phyloP scores from a whole-genome alignment of 768 basidiomycete species.

The Leccinum subgranulosum region DNA sequence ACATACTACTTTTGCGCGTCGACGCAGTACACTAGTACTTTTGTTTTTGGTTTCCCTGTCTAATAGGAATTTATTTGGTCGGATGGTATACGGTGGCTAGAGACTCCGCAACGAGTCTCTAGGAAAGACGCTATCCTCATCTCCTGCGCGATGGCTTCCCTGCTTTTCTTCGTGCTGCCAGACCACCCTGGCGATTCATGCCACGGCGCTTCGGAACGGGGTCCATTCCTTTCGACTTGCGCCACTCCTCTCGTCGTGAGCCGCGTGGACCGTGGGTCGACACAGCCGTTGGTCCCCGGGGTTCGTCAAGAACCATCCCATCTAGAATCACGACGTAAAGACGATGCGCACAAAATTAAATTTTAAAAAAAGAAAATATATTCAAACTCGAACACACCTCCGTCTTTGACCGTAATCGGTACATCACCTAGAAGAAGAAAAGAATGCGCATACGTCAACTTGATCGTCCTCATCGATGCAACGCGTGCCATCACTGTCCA shows the following conservation, averaged over 20 bases:
- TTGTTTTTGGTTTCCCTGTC: conserved; percentile 3
- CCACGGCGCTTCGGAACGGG: conserved; percentile 47
- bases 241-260: conserved; percentile 80
- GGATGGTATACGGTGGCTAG: neutral
- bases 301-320: conserved; percentile 52
- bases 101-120: neutral
- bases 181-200: conserved; percentile 65
- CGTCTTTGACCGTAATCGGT: conserved; percentile 6
- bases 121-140: conserved; percentile 31
- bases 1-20: neutral
- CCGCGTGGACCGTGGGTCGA: conserved; percentile 82
- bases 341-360: neutral
- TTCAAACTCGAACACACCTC: conserved; percentile 18
- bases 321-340: conserved; percentile 31
- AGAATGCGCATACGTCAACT: conserved; percentile 11
- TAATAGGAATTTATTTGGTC: neutral
- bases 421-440: conserved; percentile 17
- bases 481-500: neutral
- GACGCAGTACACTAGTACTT: conserved; percentile 11
- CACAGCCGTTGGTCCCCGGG: conserved; percentile 38
- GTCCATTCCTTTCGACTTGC: conserved; percentile 71
- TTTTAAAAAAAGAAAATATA: neutral
- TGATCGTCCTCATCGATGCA: neutral
- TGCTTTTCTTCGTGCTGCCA: conserved; percentile 60
- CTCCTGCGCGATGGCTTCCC: conserved; percentile 71